Evolutionary conservation across 805 yeast species (phyloP), one percentile per base, ranked within the genome.

Genomic region (Pichia pseudocactophila): DNA sequence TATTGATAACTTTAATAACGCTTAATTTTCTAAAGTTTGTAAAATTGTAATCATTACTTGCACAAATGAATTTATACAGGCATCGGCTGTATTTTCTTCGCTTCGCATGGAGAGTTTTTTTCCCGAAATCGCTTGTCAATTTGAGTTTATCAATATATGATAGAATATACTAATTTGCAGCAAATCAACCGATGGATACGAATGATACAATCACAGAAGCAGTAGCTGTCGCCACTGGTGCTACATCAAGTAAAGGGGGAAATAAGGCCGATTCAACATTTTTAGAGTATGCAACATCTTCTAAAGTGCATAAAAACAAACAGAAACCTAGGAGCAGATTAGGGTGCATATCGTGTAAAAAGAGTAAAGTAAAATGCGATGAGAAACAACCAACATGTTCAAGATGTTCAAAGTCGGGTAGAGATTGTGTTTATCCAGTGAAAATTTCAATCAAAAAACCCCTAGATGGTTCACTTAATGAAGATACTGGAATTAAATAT

Each of bases 351-450:
- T 22, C 16, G 20, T 44, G 58, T 28, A 50, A 54, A 17, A 54
- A 50, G 28, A 42, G 56, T 34, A 45, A 50, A 19, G 42, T 53
- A 20, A 54, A 54, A 39, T 54, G 58, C 36, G 54, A 50, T 42
- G 58, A 52, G 20, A 20, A 27, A 1, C 50, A 47, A 25, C 58
- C 58, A 10, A 27, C 37, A 5, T 54, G 58, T 28, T 18, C 36
- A 7, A 31, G 45, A 20, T 54, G 58, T 30, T 33, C 22, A 25
- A 43, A 30, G 27, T 30, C 41, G 17, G 41, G 41, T 6, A 25
- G 25, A 3, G 12, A 30, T 15, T 42, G 43, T 16, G 34, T 33
- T 6, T 39, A 42, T 35, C 43, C 43, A 7, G 17, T 30, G 3
- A 36, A 35, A 2, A 25, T 42, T 9, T 26, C 41, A 12, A 28